These are phyloP conservation scores for Globisporangium middletonii DNA, from an alignment of 352 stramenopile species.

Conservation along the genomic window DNA sequence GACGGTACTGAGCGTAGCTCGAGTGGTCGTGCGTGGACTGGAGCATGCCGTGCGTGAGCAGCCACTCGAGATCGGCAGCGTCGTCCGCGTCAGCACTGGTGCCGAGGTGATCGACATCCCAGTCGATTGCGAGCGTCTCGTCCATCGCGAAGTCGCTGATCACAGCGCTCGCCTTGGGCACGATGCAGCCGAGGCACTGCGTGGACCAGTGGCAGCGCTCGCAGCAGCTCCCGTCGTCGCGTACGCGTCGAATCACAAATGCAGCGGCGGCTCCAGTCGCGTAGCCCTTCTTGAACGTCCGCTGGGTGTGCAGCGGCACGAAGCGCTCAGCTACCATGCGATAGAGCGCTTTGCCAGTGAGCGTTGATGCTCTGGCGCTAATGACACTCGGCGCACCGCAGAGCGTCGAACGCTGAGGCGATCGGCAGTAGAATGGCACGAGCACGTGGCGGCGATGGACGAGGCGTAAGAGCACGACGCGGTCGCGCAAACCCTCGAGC, in stretches of 20 bases:
- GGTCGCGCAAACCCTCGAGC: background rate
- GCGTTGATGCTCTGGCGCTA: conserved; percentile 7
- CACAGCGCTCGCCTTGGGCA: conserved; percentile 22
- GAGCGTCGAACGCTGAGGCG: conserved; percentile 24
- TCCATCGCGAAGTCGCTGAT: conserved; percentile 35
- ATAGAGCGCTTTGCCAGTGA: conserved; percentile 31
- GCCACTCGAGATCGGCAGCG: conserved; percentile 10
- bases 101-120: conserved; percentile 19
- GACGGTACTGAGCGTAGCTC: conserved; percentile 30
- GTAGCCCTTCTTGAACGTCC: background rate
- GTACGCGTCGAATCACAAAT: conserved; percentile 46
- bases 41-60: conserved; percentile 14
- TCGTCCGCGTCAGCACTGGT: background rate
- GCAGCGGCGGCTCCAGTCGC: background rate
- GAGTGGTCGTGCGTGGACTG: conserved; percentile 23
- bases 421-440: conserved; percentile 50
- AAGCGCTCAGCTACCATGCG: conserved; percentile 16
- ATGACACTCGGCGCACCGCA: conserved; percentile 36
- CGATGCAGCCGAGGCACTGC: conserved; percentile 41
- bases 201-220: conserved; percentile 45
- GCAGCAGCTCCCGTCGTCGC: conserved; percentile 38
- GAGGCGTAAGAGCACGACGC: conserved; percentile 33
- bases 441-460: conserved; percentile 32
- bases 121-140: conserved; percentile 67
- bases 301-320: conserved; percentile 3